phyloP scores from a whole-genome alignment of 1,139 yeast genomes.

The Pichia sp. region DNA sequence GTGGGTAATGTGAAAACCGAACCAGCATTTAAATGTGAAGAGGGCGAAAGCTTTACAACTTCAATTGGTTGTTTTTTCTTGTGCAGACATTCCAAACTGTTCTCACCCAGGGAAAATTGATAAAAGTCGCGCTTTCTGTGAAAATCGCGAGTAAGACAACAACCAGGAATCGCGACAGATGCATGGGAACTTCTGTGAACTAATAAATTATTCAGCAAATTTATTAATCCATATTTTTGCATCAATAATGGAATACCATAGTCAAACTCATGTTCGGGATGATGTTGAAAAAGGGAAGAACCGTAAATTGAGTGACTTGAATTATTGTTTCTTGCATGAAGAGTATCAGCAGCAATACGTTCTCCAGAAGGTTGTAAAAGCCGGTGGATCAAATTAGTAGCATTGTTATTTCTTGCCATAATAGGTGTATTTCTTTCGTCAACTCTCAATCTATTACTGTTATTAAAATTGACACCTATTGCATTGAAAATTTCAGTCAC shows the following conservation, averaged over 20 bases:
- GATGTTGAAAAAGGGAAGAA: slow-evolving; percentile 24
- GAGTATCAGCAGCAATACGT: not conserved
- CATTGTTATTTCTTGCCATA: too few species aligned
- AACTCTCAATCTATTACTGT: too few species aligned
- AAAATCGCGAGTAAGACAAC: too few species aligned
- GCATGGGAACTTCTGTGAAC: slow-evolving; percentile 11
- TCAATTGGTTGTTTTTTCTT: not conserved
- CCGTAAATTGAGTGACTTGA: not conserved
- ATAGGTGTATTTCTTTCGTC: too few species aligned
- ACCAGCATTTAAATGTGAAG: slow-evolving; percentile 25
- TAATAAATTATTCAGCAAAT: slow-evolving; percentile 23
- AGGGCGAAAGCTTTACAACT: slow-evolving; percentile 1
- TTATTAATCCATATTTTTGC: slow-evolving; percentile 21
- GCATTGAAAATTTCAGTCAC: too few species aligned
- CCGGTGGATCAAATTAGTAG: too few species aligned
- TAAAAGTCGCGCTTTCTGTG: slow-evolving; percentile 13
- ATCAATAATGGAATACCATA: slow-evolving; percentile 18
- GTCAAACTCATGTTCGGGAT: slow-evolving; percentile 21
- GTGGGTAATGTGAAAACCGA: slow-evolving; percentile 17
- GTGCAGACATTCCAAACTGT: not conserved
- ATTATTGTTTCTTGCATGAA: not conserved
- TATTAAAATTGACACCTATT: too few species aligned
- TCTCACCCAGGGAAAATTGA: slow-evolving; percentile 11
- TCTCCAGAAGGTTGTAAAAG: too few species aligned
- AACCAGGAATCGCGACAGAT: too few species aligned